Evolutionary conservation across 495 filamentous ascomycete genomes (phyloP).

Genomic region (Astrocystis sublimbata): DNA sequence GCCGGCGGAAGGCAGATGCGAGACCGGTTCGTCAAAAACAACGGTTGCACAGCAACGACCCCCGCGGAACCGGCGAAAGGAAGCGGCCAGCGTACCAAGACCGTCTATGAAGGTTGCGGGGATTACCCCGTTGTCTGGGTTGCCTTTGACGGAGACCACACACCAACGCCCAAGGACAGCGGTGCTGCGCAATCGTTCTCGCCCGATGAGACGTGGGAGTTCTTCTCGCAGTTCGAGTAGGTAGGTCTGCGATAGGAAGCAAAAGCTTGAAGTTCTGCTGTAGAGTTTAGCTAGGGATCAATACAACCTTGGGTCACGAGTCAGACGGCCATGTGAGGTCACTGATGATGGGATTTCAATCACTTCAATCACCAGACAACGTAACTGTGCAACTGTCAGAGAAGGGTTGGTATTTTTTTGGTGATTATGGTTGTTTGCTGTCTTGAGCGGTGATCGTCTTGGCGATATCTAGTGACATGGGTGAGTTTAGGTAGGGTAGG

Average conservation of each 20-base stretch:
- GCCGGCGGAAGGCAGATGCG: conserved; percentile 35
- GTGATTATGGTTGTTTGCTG: no score
- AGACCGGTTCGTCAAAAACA: conserved; percentile 43
- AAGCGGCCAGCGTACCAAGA: conserved; percentile 33
- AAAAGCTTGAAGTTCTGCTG: not conserved
- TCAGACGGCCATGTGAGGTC: no score
- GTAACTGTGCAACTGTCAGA: no score
- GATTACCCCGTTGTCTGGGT: conserved; percentile 35
- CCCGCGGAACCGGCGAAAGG: conserved; percentile 32
- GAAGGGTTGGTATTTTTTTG: no score
- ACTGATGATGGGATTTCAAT: no score
- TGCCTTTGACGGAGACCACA: conserved; percentile 30
- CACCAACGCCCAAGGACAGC: conserved; percentile 28
- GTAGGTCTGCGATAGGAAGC: not conserved
- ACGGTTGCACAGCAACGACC: conserved; percentile 32
- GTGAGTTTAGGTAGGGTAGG: no score
- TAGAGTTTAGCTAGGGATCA: not conserved
- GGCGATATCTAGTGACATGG: no score
- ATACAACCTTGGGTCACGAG: no score
- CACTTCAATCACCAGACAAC: no score
- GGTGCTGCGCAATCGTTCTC: conserved; percentile 32
- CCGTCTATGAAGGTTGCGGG: conserved; percentile 30
- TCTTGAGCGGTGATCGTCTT: no score
- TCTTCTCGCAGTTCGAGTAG: conserved; percentile 34
- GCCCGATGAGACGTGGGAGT: conserved; percentile 37